These are phyloP conservation scores for Melampsora larici-populina DNA, from an alignment of 1,284 basidiomycete genomes.

Conservation along the genomic window DNA sequence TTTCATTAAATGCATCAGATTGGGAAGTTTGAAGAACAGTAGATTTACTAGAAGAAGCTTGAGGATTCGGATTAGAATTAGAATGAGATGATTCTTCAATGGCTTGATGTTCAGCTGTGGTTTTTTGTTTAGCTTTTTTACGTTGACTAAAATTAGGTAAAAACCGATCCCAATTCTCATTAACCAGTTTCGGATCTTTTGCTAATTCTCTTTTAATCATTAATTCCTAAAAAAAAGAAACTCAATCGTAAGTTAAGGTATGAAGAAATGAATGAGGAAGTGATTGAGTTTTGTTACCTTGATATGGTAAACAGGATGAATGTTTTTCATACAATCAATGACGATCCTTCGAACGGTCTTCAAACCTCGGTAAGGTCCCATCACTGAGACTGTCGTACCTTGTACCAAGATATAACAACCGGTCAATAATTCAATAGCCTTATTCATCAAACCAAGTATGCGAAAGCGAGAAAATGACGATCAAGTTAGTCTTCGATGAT, in stretches of 20 bases:
- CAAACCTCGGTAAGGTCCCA: slow-evolving; percentile 91
- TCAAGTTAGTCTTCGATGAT: background rate
- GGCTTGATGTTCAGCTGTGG: background rate
- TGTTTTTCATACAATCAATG: slow-evolving; percentile 98
- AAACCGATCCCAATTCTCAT: slow-evolving; percentile 95
- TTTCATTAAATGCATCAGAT: slow-evolving; percentile 10
- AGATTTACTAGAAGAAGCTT: slow-evolving; percentile 36
- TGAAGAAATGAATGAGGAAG: background rate
- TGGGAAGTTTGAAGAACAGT: slow-evolving; percentile 4
- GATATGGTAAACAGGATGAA: slow-evolving; percentile 98
- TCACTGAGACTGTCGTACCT: slow-evolving; percentile 94
- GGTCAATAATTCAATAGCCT: slow-evolving; percentile 96
- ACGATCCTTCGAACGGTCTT: slow-evolving; percentile 95
- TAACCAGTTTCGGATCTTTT: slow-evolving; percentile 92
- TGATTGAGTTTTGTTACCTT: slow-evolving; percentile 65
- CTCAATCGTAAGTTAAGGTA: background rate
- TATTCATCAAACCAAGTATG: background rate
- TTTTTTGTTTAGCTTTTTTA: slow-evolving; percentile 84
- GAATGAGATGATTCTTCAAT: slow-evolving; percentile 1
- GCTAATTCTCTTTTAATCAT: slow-evolving; percentile 98
- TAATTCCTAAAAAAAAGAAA: slow-evolving; percentile 65
- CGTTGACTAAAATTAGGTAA: slow-evolving; percentile 92
- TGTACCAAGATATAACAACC: slow-evolving; percentile 97
- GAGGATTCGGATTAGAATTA: slow-evolving; percentile 45
- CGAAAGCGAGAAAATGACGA: background rate